A percentile compares a stretch with the other conserved stretches of the same genome.
Evolutionary conservation across 176 grass and related monocot species (phyloP).

Genomic region (Oryza longistaminata): DNA sequence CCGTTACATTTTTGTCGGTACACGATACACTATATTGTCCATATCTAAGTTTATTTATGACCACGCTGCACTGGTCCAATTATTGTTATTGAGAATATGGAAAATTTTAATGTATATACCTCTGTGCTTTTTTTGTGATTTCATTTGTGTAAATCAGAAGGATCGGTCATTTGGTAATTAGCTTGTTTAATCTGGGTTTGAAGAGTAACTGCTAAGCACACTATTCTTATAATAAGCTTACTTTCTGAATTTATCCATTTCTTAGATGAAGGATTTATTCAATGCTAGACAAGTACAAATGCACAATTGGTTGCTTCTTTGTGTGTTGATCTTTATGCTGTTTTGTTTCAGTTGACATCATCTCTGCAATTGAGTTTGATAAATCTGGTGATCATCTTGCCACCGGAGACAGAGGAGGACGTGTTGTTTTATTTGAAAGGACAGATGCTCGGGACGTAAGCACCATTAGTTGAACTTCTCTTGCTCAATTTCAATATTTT

Average conservation of each 20-base stretch:
- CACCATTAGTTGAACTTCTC: constrained; percentile 29
- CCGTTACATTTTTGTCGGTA: background rate
- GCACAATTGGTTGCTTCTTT: constrained; percentile 30
- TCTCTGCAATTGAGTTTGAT: constrained; percentile 94
- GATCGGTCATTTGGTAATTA: constrained; percentile 5
- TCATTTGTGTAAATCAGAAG: background rate
- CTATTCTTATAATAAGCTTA: constrained; percentile 24
- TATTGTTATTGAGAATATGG: background rate
- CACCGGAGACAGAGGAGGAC: constrained; percentile 88
- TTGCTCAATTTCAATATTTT: constrained; percentile 26
- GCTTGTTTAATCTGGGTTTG: constrained; percentile 2
- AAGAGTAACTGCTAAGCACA: constrained; percentile 13
- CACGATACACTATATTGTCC: background rate
- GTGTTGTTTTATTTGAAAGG: constrained; percentile 93
- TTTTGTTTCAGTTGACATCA: constrained; percentile 80
- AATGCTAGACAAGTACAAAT: constrained; percentile 11
- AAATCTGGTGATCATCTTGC: constrained; percentile 94
- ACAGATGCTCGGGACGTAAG: constrained; percentile 75
- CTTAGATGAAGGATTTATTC: background rate
- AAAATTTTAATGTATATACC: constrained; percentile 1
- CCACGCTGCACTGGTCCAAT: background rate
- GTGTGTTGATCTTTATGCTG: constrained; percentile 30
- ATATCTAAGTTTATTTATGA: background rate
- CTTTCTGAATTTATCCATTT: constrained; percentile 4
- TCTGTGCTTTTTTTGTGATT: background rate